These are phyloP conservation scores for Fusarium secorum DNA, from an alignment of 2,329 filamentous ascomycete genomes.

Conservation along the genomic window DNA sequence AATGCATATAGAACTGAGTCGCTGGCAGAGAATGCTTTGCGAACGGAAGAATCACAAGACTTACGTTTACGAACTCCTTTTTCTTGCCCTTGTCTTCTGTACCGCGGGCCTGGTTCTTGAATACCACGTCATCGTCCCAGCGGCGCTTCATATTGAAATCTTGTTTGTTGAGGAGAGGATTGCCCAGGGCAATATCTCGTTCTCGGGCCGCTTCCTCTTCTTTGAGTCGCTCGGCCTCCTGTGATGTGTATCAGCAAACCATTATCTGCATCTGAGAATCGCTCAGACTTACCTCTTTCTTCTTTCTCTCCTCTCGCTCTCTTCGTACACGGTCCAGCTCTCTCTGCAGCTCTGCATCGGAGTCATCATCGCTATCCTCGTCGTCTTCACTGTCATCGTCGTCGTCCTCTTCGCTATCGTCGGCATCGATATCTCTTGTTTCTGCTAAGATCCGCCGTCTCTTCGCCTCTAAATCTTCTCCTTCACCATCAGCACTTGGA, in stretches of 20 bases:
- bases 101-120: conserved; percentile 97
- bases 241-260: conserved; percentile 14
- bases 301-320: conserved; percentile 62
- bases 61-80: conserved; percentile 96
- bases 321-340: conserved; percentile 94
- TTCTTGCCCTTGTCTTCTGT: conserved; percentile 88
- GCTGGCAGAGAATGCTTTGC: background rate
- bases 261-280: background rate
- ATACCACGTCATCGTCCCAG: conserved; percentile 99
- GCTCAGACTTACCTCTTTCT: conserved; percentile 45
- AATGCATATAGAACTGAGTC: background rate
- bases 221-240: conserved; percentile 82
- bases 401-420: conserved; percentile 65
- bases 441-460: conserved; percentile 87
- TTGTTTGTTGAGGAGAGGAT: conserved; percentile 86
- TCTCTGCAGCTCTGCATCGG: conserved; percentile 82
- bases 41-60: conserved; percentile 44
- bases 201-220: conserved; percentile 85
- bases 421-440: conserved; percentile 84
- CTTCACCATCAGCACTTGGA: conserved; percentile 26
- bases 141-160: conserved; percentile 91
- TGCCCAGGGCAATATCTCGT: conserved; percentile 88
- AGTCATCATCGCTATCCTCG: conserved; percentile 62
- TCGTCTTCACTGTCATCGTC: conserved; percentile 62
- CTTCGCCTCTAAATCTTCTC: conserved; percentile 80